Base-by-base conservation (phyloP, 2,329 filamentous ascomycete species). In the Fusarium humuli region DNA sequence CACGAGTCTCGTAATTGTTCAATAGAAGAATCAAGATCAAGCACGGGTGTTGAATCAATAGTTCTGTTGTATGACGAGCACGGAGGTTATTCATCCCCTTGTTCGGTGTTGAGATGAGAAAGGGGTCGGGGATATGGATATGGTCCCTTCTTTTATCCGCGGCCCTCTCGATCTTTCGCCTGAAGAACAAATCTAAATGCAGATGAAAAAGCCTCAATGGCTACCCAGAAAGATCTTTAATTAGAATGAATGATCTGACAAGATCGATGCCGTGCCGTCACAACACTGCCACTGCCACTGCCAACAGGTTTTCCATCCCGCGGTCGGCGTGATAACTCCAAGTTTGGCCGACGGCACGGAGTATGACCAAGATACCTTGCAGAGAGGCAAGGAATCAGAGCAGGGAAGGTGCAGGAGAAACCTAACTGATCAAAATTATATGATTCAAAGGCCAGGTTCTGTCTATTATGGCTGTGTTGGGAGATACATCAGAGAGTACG, bases 51-150 rank as follows among this genome's bases (percentile, higher is more conserved):
- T 10, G 5, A 29, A 14, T 37, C 20, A 48, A 27, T 12, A 12
- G 16, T 22, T 14, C 7, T 41, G 12, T 54, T 27, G 23, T 57
- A 37, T 23, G 23, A 53, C 13, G 13, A 46, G 30, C 7, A 23
- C 10, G 7, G 23, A 42, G 25, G n/a, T 29, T 48, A 23, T 48
- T 47, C n/a, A 18, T 42, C 46, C 14, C 41, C 25, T 13, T 42
- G 29, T 57, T 62, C 42, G 32, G 32, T 42, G 41, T 41, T 20
- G 29, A 22, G 46, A 42, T 50, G 57, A 62, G 62, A 62, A 67
- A 67, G 45, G 64, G 56, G 62, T 14, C 23, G 23, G 18, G 34
- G 34, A 37, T 37, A 37, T 37, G 12, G 27, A 56, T 49, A 30
- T 32, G 37, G 25, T 44, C n/a, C 5, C 34, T 37, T 41, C 48